Conservation (phyloP, 345 rosid genomes). For the Toxicodendron radicans region DNA sequence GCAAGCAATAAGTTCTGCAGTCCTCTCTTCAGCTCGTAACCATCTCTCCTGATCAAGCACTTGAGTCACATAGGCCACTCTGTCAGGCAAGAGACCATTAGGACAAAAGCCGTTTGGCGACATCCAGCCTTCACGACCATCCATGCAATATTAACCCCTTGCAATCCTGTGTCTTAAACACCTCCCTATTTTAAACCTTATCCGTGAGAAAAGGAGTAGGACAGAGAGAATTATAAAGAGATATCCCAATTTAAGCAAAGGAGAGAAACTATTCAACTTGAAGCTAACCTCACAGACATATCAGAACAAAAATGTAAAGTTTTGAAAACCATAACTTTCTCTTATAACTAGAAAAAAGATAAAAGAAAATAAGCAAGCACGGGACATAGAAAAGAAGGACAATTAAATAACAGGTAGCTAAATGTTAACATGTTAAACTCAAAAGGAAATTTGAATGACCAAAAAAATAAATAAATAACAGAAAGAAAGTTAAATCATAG, state of each 20-base stretch:
- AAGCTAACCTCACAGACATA: not conserved
- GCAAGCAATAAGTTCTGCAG: slow-evolving; percentile 52
- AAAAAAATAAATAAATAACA: too few relatives aligned
- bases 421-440: not conserved
- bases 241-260: not conserved
- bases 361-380: not conserved
- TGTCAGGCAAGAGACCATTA: slow-evolving; percentile 50
- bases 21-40: slow-evolving; percentile 51
- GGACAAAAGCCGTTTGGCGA: slow-evolving; percentile 42
- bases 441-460: too few relatives aligned
- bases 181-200: not conserved
- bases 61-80: slow-evolving; percentile 41
- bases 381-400: not conserved
- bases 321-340: not conserved
- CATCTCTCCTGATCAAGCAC: slow-evolving; percentile 44
- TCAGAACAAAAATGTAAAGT: not conserved
- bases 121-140: slow-evolving; percentile 41
- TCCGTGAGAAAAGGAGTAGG: not conserved
- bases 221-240: not conserved
- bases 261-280: not conserved
- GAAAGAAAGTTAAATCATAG: too few relatives aligned
- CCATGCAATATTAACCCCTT: slow-evolving; percentile 36
- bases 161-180: not conserved
- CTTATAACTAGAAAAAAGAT: not conserved
- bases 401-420: not conserved